Evolutionary conservation across 768 basidiomycete genomes (phyloP), one percentile per base, ranked within the genome.

Genomic region (Cubamyces lactineus): DNA sequence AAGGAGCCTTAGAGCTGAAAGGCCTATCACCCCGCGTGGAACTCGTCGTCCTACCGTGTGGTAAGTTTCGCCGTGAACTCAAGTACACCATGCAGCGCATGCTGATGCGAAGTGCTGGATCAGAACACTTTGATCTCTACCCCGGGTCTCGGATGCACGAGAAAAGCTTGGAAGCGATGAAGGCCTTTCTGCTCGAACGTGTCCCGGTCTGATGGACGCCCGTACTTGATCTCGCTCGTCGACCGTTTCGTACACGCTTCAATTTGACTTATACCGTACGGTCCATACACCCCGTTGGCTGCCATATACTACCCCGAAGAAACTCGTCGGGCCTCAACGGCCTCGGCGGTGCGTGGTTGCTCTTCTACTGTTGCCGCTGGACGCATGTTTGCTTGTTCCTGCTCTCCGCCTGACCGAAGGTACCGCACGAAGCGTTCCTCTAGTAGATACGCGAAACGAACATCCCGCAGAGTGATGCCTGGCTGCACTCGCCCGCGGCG

Each of bases 391-490:
- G 54, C 12, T 26, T 16, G 24, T 26, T 24, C 54, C 1, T 24
- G 0, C 34, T 39, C 15, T 49, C 46, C n/a, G 15, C 19, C 34
- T 40, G 21, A 30, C 17, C 7, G 6, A 8, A 48, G 43, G 54
- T 57, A 51, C 17, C 11, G 21, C 13, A 39, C 19, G 39, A 53
- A 57, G 12, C 17, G 28, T 7, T 62, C 59, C 64, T 86, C 82
- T n/a, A 80, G 64, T 13, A 72, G 71, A 8, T 72, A 69, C 8
- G 83, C 84, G 38, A 84, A 70, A 48, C 84, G 81, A 34, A 84
- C 57, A 63, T 86, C 85, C 30, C 81, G 81, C 5, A 72, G 67
- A 0, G 85, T 85, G 46, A 85, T 77, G 13, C 83, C 80, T 0
- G 82, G 75, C 30, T 41, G 34, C 1, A 51, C 41, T 3, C 63